A percentile compares a stretch with the other conserved stretches of the same genome.
These are phyloP conservation scores for Colletotrichum sp. DNA, from an alignment of 2,329 filamentous ascomycete species.

Conservation along the genomic window DNA sequence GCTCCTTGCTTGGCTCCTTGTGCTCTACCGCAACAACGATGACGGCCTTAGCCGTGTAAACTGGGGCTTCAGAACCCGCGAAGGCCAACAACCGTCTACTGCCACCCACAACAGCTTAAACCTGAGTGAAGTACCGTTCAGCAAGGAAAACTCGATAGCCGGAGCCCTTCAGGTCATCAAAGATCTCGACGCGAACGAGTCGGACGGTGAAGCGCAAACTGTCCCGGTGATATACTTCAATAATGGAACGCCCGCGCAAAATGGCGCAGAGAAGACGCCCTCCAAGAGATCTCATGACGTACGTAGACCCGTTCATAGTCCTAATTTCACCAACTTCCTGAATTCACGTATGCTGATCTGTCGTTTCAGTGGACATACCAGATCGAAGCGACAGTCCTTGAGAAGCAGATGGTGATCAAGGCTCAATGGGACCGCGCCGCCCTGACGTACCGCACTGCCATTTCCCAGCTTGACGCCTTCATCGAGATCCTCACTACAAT, in stretches of 20 bases:
- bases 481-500: constrained; percentile 23
- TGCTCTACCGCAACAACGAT: constrained; percentile 26
- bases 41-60: constrained; percentile 18
- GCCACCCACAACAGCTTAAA: constrained; percentile 2
- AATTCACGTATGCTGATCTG: not conserved
- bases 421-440: constrained; percentile 23
- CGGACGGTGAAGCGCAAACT: not conserved
- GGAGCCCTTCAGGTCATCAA: constrained; percentile 14
- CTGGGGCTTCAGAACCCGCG: constrained; percentile 18
- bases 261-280: not conserved
- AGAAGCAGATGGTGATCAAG: constrained; percentile 15
- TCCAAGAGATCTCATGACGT: constrained; percentile 11
- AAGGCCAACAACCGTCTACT: not conserved
- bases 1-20: constrained; percentile 26
- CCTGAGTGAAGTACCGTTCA: constrained; percentile 19
- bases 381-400: constrained; percentile 19
- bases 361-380: constrained; percentile 26
- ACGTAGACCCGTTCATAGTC: not conserved
- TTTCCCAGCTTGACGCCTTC: constrained; percentile 23
- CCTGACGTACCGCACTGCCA: constrained; percentile 20
- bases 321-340: not conserved
- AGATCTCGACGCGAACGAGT: not conserved
- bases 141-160: constrained; percentile 16
- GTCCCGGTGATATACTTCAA: constrained; percentile 22
- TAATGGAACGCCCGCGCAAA: constrained; percentile 10